A percentile compares a stretch with the other conserved stretches of the same genome.
Evolutionary conservation across 805 yeast genomes (phyloP).

Genomic region (Saccharomycopsis selenospora): DNA sequence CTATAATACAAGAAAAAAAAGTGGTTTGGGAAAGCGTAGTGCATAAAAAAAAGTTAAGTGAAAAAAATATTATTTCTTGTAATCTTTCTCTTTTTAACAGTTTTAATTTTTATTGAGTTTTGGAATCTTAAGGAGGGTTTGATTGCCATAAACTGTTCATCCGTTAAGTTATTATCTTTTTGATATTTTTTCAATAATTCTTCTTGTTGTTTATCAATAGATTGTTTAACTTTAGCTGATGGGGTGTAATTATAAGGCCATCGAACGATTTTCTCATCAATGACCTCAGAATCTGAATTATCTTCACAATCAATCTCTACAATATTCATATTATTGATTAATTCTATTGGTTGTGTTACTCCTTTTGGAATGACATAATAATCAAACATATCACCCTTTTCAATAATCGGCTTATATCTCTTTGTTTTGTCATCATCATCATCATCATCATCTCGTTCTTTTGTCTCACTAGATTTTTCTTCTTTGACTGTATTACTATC

Average conservation of each 20-base stretch:
- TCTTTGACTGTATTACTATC: neutral
- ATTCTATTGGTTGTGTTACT: neutral
- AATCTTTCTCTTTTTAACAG: conserved; percentile 11
- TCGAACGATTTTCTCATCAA: conserved; percentile 8
- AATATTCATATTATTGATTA: neutral
- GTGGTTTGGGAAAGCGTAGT: conserved; percentile 1
- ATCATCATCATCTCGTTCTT: neutral
- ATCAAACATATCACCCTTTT: conserved; percentile 10
- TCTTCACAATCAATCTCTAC: conserved; percentile 14
- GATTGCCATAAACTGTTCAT: neutral
- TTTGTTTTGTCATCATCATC: neutral
- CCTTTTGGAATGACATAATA: conserved; percentile 8
- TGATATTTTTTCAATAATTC: conserved; percentile 1
- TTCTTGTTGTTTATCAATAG: conserved; percentile 3
- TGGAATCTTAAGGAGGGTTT: conserved; percentile 13
- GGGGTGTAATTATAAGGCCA: conserved; percentile 7
- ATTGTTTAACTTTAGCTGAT: neutral
- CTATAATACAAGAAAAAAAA: neutral
- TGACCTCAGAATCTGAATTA: conserved; percentile 16
- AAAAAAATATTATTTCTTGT: conserved; percentile 9
- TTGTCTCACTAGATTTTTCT: neutral
- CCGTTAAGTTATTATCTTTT: neutral
- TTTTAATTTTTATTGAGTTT: conserved; percentile 7
- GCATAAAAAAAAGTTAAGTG: neutral
- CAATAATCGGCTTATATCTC: neutral